phyloP scores from a whole-genome alignment of 768 basidiomycete species.

The Leccinum subtestaceum region DNA sequence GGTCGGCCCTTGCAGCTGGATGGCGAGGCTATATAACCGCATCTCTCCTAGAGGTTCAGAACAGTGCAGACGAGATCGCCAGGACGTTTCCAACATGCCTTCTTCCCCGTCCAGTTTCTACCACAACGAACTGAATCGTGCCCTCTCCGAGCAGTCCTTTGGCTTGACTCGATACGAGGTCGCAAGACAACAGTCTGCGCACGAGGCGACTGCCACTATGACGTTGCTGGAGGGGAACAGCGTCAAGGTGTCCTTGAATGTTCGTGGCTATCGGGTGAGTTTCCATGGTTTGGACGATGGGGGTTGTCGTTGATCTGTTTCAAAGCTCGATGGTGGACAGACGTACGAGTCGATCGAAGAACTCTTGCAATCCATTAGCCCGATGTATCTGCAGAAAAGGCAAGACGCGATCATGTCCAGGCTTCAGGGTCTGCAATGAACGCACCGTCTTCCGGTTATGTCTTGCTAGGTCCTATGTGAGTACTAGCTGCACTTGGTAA shows the following conservation, averaged over 20 bases:
- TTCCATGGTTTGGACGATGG: neutral
- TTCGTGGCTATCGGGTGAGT: conserved; percentile 56
- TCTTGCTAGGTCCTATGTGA: conserved; percentile 4
- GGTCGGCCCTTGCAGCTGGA: conserved; percentile 25
- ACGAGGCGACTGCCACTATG: conserved; percentile 53
- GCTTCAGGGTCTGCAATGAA: conserved; percentile 41
- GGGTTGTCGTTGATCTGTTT: conserved; percentile 9
- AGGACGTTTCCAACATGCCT: conserved; percentile 14
- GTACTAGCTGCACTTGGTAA: neutral
- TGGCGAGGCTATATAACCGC: conserved; percentile 29
- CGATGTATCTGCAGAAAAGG: conserved; percentile 46
- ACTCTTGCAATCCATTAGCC: conserved; percentile 53
- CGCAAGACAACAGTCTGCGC: conserved; percentile 32
- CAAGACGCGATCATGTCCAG: conserved; percentile 48
- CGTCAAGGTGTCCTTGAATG: conserved; percentile 47
- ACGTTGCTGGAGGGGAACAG: conserved; percentile 54
- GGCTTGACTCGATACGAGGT: conserved; percentile 50
- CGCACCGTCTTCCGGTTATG: neutral
- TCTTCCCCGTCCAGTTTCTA: conserved; percentile 27
- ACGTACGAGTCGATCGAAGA: conserved; percentile 59
- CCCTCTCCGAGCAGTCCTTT: conserved; percentile 58
- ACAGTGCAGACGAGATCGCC: conserved; percentile 20
- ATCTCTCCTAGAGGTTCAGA: conserved; percentile 7
- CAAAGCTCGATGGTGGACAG: conserved; percentile 26
- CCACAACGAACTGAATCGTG: conserved; percentile 49